These are phyloP conservation scores for Cladochytrium tenue DNA, from an alignment of 371 early-diverging fungal species.

Conservation along the genomic window DNA sequence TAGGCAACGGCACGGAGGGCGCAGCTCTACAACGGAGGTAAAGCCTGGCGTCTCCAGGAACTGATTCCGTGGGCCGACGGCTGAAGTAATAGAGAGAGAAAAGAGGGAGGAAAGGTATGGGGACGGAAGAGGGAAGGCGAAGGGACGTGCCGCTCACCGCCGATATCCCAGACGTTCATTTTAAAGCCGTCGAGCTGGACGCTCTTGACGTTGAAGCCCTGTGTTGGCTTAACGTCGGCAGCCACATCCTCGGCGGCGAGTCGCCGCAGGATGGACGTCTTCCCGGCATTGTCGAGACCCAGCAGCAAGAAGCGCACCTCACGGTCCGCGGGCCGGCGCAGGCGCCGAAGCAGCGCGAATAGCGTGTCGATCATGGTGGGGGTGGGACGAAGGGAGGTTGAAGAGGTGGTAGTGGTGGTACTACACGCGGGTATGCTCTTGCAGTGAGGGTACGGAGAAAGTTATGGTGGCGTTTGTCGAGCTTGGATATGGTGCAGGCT, in stretches of 20 bases:
- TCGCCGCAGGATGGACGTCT: slow-evolving; percentile 63
- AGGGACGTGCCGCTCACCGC: slow-evolving; percentile 37
- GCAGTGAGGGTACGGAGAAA: no score
- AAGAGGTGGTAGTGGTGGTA: no score
- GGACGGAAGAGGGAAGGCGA: background rate
- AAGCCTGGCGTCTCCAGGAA: background rate
- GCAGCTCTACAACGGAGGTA: slow-evolving; percentile 1
- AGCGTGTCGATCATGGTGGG: slow-evolving; percentile 25
- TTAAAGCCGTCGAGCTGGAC: slow-evolving; percentile 50
- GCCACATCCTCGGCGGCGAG: slow-evolving; percentile 51
- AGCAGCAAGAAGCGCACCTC: slow-evolving; percentile 66
- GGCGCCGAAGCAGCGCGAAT: slow-evolving; percentile 27
- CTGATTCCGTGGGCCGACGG: background rate
- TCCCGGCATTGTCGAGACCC: slow-evolving; percentile 73
- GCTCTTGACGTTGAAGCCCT: slow-evolving; percentile 57
- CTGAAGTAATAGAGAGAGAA: no score
- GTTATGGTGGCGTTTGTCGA: no score
- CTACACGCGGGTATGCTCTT: no score
- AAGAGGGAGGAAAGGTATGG: background rate
- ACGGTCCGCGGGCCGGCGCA: slow-evolving; percentile 29
- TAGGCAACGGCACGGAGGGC: no score
- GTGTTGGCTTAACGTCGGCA: slow-evolving; percentile 57
- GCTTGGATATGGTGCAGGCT: no score
- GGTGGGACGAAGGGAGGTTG: no score
- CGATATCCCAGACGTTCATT: slow-evolving; percentile 70